Evolutionary conservation across 495 filamentous ascomycete genomes (phyloP).

Genomic region (Neurospora discreta): DNA sequence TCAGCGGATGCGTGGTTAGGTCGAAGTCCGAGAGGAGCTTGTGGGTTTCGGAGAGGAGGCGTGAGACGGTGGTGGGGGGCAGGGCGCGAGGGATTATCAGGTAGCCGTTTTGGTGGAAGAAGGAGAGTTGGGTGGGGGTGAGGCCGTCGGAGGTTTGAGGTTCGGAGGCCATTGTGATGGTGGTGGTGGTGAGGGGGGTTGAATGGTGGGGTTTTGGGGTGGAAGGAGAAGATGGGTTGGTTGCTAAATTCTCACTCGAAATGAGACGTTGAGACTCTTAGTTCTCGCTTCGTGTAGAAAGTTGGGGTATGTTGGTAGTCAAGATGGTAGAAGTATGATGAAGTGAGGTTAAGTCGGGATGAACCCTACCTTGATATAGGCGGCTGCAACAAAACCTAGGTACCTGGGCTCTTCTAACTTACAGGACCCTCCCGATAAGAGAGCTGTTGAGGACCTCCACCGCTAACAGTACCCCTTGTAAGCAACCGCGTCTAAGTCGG

Average conservation of each 20-base stretch:
- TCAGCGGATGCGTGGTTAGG: slow-evolving; percentile 77
- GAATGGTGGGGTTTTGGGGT: background rate
- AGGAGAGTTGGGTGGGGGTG: slow-evolving; percentile 55
- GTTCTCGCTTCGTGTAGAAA: background rate
- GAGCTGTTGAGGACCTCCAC: background rate
- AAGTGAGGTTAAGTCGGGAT: background rate
- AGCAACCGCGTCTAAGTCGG: background rate
- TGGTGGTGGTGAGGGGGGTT: background rate
- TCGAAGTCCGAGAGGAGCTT: slow-evolving; percentile 63
- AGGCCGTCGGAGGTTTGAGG: slow-evolving; percentile 35
- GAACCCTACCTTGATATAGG: background rate
- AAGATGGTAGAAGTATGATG: background rate
- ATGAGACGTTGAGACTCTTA: background rate
- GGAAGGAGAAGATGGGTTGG: background rate
- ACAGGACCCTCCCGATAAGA: background rate
- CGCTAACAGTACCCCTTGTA: background rate
- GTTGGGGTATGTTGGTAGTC: background rate
- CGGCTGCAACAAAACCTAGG: background rate
- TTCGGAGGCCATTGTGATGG: background rate
- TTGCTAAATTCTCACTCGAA: background rate
- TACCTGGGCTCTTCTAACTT: no score
- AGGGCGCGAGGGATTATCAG: slow-evolving; percentile 78
- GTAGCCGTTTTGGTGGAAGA: slow-evolving; percentile 77
- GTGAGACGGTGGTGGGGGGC: slow-evolving; percentile 44
- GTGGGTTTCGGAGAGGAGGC: slow-evolving; percentile 65